A percentile compares a stretch with the other conserved stretches of the same genome.
Evolutionary conservation across 306 rosid species (phyloP).

Genomic region (Neltuma alba): DNA sequence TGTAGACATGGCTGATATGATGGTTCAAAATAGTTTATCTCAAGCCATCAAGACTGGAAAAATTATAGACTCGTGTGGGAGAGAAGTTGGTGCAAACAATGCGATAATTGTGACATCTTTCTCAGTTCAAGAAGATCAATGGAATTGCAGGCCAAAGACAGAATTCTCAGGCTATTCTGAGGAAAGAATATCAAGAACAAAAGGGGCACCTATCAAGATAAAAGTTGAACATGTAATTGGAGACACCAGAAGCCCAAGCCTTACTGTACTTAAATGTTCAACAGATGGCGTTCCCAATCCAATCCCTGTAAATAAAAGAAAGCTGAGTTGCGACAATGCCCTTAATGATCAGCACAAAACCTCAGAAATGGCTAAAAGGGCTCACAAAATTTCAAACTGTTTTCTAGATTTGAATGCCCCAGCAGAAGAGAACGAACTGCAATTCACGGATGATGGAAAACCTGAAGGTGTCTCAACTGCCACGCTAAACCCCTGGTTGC

Average conservation of each 20-base stretch:
- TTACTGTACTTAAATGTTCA: constrained; percentile 37
- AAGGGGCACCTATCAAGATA: constrained; percentile 58
- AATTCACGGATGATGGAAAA: constrained; percentile 36
- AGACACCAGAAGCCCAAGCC: constrained; percentile 44
- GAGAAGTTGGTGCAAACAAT: constrained; percentile 76
- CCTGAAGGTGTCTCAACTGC: constrained; percentile 48
- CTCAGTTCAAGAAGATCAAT: constrained; percentile 34
- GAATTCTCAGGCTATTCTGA: constrained; percentile 58
- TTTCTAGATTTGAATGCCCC: constrained; percentile 86
- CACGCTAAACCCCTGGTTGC: constrained; percentile 66
- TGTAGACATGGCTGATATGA: constrained; percentile 75
- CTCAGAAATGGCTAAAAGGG: constrained; percentile 67
- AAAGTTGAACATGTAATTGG: constrained; percentile 49
- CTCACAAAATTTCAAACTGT: constrained; percentile 57
- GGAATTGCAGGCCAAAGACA: constrained; percentile 28
- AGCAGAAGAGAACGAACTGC: constrained; percentile 62
- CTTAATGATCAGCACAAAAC: constrained; percentile 46
- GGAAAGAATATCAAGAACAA: constrained; percentile 61
- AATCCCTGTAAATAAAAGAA: constrained; percentile 65
- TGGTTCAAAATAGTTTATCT: constrained; percentile 63
- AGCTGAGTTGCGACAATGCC: constrained; percentile 51
- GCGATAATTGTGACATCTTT: constrained; percentile 65
- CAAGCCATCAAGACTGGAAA: constrained; percentile 79
- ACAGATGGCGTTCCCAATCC: constrained; percentile 44
- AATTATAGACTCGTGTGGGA: constrained; percentile 74